A percentile compares a stretch with the other conserved stretches of the same genome.
These are phyloP conservation scores for Trametes meyenii DNA, from an alignment of 768 basidiomycete species.

Conservation along the genomic window DNA sequence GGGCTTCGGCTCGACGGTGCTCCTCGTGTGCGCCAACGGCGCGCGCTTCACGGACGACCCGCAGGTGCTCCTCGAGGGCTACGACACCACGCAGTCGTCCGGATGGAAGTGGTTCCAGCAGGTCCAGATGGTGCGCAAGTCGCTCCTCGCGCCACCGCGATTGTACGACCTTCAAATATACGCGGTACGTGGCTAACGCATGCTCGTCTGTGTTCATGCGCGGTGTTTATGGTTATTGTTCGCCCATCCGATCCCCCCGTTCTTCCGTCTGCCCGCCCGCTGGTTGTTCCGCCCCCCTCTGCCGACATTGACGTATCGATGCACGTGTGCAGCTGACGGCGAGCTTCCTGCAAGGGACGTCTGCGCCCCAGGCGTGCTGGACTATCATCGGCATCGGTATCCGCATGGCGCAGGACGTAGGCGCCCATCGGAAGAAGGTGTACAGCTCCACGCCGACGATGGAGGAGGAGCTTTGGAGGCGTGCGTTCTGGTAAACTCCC, in stretches of 20 bases:
- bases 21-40: constrained; percentile 55
- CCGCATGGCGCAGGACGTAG: constrained; percentile 73
- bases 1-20: constrained; percentile 48
- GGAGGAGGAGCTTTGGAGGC: constrained; percentile 77
- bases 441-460: constrained; percentile 43
- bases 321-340: constrained; percentile 37
- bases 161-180: constrained; percentile 75
- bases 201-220: background rate
- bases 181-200: constrained; percentile 42
- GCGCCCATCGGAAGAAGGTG: constrained; percentile 61
- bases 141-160: constrained; percentile 55
- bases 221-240: background rate
- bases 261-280: background rate
- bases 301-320: constrained; percentile 30
- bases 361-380: constrained; percentile 58
- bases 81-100: constrained; percentile 35
- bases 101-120: constrained; percentile 58
- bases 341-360: constrained; percentile 45
- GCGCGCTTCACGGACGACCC: constrained; percentile 55
- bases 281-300: constrained; percentile 22
- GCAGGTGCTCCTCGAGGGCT: constrained; percentile 40
- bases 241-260: background rate
- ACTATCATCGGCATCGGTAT: constrained; percentile 63
- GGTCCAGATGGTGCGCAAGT: constrained; percentile 62
- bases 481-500: constrained; percentile 58